Evolutionary conservation across 805 yeast species (phyloP), one percentile per base, ranked within the genome.

Genomic region (Debaryomyces tyrocola): DNA sequence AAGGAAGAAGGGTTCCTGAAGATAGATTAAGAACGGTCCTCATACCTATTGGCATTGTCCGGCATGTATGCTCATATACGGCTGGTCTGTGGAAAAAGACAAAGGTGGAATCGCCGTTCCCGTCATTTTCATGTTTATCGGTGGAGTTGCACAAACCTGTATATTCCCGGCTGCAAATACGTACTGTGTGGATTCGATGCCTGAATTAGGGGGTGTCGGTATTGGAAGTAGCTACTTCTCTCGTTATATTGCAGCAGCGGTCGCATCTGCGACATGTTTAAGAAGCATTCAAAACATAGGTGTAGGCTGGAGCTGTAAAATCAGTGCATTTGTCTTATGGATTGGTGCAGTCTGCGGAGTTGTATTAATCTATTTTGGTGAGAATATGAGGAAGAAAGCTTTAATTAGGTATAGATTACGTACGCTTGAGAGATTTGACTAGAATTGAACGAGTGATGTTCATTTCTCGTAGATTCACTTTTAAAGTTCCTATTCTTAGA

Each of bases 51-150:
- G 78, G 80, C 0, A 14, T 79, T 3, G 53, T 77, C 85, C 85
- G 0, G 66, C 54, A 0, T 50, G 75, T 8, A 68, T 73, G 39
- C 53, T 81, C 8, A 65, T 79, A 1, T 81, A 79, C 55, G 86
- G 84, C 0, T 80, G 84, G 84, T 50, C 73, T 9, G 48, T 79
- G 12, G 73, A 78, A 44, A 64, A 71, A 46, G 63, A 70, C 41
- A 70, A 69, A 44, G 85, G 84, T 15, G 84, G 85, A 1, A 73
- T 75, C 69, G 78, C 81, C 0, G 61, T 81, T 2, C 84, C 85
- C 0, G 69, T 80, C 6, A 64, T 80, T 1, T 63, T 70, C 47
- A 62, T 80, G 72, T 79, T 79, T 49, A 20, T 72, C 17, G 64
- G 69, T 40, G 84, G 82, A 0, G 46, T 78, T 38, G 77, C 77